Percentiles rank a stretch among this genome's conserved stretches.
Conservation (phyloP, 129 eudicot genomes). For the Arctium lappa region DNA sequence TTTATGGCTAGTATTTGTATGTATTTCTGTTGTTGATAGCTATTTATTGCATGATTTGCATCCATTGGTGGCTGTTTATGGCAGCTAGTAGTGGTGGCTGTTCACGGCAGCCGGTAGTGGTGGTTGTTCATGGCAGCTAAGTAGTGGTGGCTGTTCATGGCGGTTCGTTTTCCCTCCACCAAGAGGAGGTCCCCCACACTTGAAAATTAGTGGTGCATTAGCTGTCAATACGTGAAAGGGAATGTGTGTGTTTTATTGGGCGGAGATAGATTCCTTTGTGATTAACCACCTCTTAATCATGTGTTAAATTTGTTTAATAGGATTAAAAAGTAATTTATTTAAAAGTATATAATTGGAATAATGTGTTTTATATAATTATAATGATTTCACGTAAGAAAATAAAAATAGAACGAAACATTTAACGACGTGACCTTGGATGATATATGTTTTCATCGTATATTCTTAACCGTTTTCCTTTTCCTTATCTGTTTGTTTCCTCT, state of each 20-base stretch:
- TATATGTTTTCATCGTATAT: not conserved
- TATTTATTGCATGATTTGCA: not conserved
- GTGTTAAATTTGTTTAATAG: not conserved
- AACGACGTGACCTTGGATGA: not conserved
- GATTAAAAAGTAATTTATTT: not conserved
- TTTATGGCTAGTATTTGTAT: not conserved
- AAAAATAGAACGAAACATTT: not conserved
- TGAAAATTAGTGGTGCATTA: constrained; percentile 17
- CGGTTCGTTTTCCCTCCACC: constrained; percentile 26
- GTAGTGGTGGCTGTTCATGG: not conserved
- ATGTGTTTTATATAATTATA: not conserved
- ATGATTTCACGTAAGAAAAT: not conserved
- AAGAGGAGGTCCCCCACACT: constrained; percentile 22
- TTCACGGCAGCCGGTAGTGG: not conserved
- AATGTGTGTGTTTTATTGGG: constrained; percentile 20
- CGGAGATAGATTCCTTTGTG: not conserved
- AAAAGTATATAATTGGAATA: not conserved
- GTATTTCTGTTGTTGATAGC: not conserved
- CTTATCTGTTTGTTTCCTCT: too few species aligned
- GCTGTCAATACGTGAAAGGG: constrained; percentile 32
- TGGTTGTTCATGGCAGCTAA: not conserved
- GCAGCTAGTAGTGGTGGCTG: not conserved
- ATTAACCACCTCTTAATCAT: not conserved
- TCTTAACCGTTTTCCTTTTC: not conserved
- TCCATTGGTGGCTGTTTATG: constrained; percentile 1